Evolutionary conservation across 305 asterid species (phyloP).

Genomic region (Fraxinus latifolia): DNA sequence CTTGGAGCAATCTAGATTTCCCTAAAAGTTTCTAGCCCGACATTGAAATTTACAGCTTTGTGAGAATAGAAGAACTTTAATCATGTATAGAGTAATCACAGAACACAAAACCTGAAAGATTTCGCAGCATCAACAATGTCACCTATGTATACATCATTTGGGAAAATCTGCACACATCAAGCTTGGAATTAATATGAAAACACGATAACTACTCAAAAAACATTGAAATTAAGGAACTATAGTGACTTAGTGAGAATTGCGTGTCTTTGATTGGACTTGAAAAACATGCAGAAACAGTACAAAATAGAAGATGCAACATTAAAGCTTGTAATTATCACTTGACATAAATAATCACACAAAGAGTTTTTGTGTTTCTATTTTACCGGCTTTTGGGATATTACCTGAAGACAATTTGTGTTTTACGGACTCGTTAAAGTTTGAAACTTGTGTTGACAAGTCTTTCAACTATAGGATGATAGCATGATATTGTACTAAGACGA

Average conservation of each 20-base stretch:
- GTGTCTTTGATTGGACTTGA: neutral
- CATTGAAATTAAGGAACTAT: neutral
- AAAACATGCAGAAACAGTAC: neutral
- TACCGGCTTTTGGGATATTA: neutral
- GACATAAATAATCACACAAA: neutral
- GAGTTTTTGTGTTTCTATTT: neutral
- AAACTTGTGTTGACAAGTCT: neutral
- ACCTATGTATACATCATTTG: constrained; percentile 69
- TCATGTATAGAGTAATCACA: neutral
- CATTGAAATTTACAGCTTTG: constrained; percentile 4
- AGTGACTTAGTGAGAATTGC: neutral
- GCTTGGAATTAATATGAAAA: constrained; percentile 23
- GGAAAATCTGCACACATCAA: constrained; percentile 62
- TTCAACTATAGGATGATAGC: neutral
- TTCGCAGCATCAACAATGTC: constrained; percentile 66
- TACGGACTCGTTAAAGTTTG: neutral
- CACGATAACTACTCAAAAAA: neutral
- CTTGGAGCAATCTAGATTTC: constrained; percentile 17
- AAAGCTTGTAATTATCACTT: neutral
- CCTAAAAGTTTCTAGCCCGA: neutral
- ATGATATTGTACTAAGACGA: neutral
- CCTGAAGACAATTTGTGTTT: neutral
- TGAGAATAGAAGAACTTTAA: constrained; percentile 16
- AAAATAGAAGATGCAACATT: neutral
- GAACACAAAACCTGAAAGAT: constrained; percentile 51